Conservation (phyloP, 2,329 filamentous ascomycete genomes). For the Clonostachys rosea region DNA sequence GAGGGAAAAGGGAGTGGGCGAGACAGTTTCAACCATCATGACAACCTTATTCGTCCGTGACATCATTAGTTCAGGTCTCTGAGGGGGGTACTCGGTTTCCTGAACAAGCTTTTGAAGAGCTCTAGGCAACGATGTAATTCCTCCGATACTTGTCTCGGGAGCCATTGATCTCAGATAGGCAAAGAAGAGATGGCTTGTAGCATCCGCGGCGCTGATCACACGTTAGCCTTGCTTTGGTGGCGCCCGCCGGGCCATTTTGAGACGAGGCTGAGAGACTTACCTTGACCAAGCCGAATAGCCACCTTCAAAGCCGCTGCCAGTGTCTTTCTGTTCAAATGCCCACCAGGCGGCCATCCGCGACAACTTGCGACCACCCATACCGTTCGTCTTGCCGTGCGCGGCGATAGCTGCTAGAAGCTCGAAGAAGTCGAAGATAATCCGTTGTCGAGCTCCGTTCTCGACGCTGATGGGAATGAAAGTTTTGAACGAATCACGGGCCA, state of each 20-base stretch:
- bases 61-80: conserved; percentile 71
- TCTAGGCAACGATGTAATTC: conserved; percentile 81
- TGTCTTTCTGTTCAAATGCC: conserved; percentile 90
- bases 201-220: conserved; percentile 73
- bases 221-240: conserved; percentile 7
- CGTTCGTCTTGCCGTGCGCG: conserved; percentile 89
- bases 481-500: conserved; percentile 89
- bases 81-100: conserved; percentile 91
- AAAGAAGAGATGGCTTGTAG: conserved; percentile 95
- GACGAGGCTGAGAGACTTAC: conserved; percentile 45
- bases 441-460: conserved; percentile 77
- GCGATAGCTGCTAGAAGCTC: conserved; percentile 87
- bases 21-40: conserved; percentile 95
- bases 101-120: conserved; percentile 87
- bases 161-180: conserved; percentile 88
- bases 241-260: conserved; percentile 1
- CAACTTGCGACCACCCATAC: conserved; percentile 86
- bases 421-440: conserved; percentile 95
- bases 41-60: conserved; percentile 82
- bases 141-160: conserved; percentile 71
- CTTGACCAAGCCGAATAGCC: conserved; percentile 86
- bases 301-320: conserved; percentile 86
- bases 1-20: conserved; percentile 87
- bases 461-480: conserved; percentile 95
- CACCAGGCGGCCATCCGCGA: conserved; percentile 97